Conservation (phyloP, 2,329 filamentous ascomycete genomes). For the Aureobasidium sp. region DNA sequence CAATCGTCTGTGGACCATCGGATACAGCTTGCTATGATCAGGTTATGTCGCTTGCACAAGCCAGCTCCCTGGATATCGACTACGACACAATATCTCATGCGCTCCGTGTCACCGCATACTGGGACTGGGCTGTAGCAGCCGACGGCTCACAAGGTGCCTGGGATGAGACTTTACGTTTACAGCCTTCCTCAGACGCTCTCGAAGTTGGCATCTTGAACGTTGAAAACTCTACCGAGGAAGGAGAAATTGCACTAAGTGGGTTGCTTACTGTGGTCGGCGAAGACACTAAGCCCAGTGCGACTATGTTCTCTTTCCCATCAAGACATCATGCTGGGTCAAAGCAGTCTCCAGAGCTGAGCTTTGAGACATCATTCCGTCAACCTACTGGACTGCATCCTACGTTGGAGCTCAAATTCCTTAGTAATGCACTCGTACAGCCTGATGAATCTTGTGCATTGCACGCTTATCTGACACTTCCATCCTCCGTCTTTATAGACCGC, state of each 20-base stretch:
- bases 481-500: constrained; percentile 73
- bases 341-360: constrained; percentile 32
- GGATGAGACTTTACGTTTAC: constrained; percentile 33
- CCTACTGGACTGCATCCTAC: constrained; percentile 82
- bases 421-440: constrained; percentile 42
- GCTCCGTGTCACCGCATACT: constrained; percentile 59
- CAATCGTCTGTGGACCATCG: background rate
- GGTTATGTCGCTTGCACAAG: constrained; percentile 43
- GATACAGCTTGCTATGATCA: constrained; percentile 43
- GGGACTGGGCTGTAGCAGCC: constrained; percentile 34
- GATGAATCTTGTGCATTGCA: constrained; percentile 62
- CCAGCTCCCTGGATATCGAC: constrained; percentile 67
- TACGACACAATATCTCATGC: constrained; percentile 63
- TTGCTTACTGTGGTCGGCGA: constrained; percentile 72
- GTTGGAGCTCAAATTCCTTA: constrained; percentile 59
- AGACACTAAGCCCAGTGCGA: constrained; percentile 61
- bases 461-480: constrained; percentile 76
- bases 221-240: constrained; percentile 56
- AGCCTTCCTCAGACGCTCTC: constrained; percentile 46
- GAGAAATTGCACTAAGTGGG: constrained; percentile 73
- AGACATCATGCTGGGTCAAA: constrained; percentile 58
- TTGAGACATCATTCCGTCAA: constrained; percentile 56
- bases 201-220: constrained; percentile 75
- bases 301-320: constrained; percentile 76
- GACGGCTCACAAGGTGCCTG: constrained; percentile 32